A percentile compares a stretch with the other conserved stretches of the same genome.
phyloP scores from a whole-genome alignment of 148 eudicot genomes.

The Vaccinium vitisidaea region DNA sequence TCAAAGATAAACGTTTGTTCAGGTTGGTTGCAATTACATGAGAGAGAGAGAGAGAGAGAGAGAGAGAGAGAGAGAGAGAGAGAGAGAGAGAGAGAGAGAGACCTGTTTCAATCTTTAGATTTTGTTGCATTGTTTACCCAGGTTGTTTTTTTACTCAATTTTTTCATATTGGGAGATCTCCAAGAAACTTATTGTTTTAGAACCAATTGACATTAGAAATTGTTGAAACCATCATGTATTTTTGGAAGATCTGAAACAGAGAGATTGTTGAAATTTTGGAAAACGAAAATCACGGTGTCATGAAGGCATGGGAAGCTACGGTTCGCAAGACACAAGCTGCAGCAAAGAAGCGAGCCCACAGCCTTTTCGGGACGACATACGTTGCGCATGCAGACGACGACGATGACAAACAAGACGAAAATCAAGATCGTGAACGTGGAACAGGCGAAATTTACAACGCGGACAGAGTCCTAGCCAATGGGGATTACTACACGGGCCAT shows the following conservation, averaged over 20 bases:
- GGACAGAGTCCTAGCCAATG: conserved; percentile 76
- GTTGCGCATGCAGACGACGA: conserved; percentile 50
- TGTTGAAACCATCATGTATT: background rate
- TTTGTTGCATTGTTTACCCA: conserved; percentile 7
- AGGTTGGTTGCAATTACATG: background rate
- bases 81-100: conserved; percentile 21
- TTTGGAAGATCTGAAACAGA: conserved; percentile 9
- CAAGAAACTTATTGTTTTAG: background rate
- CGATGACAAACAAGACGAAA: conserved; percentile 29
- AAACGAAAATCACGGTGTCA: background rate
- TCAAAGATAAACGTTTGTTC: background rate
- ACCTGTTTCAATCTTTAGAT: conserved; percentile 11
- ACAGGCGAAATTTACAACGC: conserved; percentile 40
- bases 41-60: background rate
- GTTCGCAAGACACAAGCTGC: conserved; percentile 83
- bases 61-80: conserved; percentile 21
- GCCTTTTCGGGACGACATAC: conserved; percentile 72
- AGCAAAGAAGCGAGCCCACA: conserved; percentile 88
- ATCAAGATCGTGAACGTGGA: background rate
- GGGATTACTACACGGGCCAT: conserved; percentile 80
- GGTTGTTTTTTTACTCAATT: background rate
- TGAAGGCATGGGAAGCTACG: conserved; percentile 97
- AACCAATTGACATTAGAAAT: background rate
- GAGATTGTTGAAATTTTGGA: background rate
- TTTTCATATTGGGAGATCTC: background rate